A percentile compares a stretch with the other conserved stretches of the same genome.
Conservation (phyloP, 257 asterid species). For the Scutellaria baicalensis region DNA sequence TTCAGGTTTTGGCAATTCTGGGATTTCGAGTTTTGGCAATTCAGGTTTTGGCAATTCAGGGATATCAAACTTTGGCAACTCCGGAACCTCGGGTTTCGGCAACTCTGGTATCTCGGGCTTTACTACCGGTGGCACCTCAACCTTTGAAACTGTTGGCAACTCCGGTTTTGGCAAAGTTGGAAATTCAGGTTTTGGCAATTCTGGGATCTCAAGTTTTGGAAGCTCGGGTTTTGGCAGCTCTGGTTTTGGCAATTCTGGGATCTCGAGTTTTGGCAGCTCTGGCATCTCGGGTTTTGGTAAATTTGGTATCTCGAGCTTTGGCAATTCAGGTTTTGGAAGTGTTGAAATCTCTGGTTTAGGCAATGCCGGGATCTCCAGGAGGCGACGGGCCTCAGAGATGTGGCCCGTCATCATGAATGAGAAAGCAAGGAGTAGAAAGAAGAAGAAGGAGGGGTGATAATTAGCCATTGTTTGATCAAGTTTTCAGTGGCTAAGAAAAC, state of each 20-base stretch:
- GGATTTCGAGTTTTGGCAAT: neutral
- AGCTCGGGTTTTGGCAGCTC: neutral
- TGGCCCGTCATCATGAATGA: neutral
- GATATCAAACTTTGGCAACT: neutral
- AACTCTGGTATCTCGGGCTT: neutral
- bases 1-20: slow-evolving; percentile 5
- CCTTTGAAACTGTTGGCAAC: neutral
- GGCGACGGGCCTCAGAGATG: slow-evolving; percentile 15
- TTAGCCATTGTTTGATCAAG: neutral
- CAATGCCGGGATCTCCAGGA: slow-evolving; percentile 11
- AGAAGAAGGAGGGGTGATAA: neutral
- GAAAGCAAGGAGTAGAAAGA: neutral
- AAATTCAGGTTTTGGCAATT: neutral
- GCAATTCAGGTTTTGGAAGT: neutral
- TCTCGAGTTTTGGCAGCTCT: neutral
- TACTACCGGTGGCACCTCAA: neutral
- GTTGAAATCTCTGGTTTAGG: slow-evolving; percentile 10
- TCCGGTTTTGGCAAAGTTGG: slow-evolving; percentile 1
- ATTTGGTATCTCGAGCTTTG: neutral
- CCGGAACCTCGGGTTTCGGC: neutral
- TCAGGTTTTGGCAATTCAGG: neutral
- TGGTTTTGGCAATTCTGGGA: slow-evolving; percentile 12
- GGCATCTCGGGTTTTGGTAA: neutral
- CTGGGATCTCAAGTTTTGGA: neutral
- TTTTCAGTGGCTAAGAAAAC: neutral